A percentile compares a stretch with the other conserved stretches of the same genome.
phyloP scores from a whole-genome alignment of 768 basidiomycete species.

The Collybia nuda region DNA sequence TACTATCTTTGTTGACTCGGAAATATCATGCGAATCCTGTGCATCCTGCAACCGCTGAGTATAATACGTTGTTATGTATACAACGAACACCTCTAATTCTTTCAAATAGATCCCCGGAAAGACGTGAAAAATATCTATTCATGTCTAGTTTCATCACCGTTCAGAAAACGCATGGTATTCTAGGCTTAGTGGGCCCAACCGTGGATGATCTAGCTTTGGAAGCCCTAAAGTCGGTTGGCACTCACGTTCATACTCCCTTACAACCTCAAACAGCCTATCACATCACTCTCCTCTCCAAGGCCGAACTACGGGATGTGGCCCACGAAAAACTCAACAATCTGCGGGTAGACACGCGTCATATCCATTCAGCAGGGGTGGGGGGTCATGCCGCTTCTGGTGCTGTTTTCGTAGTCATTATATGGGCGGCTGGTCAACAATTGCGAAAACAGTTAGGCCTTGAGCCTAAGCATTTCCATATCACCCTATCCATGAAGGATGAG shows the following conservation, averaged over 20 bases:
- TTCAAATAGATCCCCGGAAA: neutral
- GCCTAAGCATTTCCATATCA: slow-evolving; percentile 57
- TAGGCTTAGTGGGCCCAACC: slow-evolving; percentile 16
- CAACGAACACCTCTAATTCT: neutral
- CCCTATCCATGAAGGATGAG: slow-evolving; percentile 39
- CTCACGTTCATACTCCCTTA: neutral
- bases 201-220: slow-evolving; percentile 17
- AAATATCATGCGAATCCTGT: no score
- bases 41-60: no score
- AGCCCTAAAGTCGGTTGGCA: slow-evolving; percentile 3
- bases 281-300: slow-evolving; percentile 39
- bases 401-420: slow-evolving; percentile 52
- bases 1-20: no score
- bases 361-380: slow-evolving; percentile 42
- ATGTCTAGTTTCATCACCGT: slow-evolving; percentile 9
- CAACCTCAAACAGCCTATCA: slow-evolving; percentile 27
- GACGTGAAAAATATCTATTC: no score
- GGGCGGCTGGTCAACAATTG: slow-evolving; percentile 51
- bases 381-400: slow-evolving; percentile 28
- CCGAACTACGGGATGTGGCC: slow-evolving; percentile 30
- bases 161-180: slow-evolving; percentile 14
- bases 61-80: no score
- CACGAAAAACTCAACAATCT: slow-evolving; percentile 19
- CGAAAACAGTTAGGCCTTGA: slow-evolving; percentile 48
- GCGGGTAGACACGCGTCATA: slow-evolving; percentile 22